phyloP scores from a whole-genome alignment of 306 rosid genomes.

The Bauhinia variegata region DNA sequence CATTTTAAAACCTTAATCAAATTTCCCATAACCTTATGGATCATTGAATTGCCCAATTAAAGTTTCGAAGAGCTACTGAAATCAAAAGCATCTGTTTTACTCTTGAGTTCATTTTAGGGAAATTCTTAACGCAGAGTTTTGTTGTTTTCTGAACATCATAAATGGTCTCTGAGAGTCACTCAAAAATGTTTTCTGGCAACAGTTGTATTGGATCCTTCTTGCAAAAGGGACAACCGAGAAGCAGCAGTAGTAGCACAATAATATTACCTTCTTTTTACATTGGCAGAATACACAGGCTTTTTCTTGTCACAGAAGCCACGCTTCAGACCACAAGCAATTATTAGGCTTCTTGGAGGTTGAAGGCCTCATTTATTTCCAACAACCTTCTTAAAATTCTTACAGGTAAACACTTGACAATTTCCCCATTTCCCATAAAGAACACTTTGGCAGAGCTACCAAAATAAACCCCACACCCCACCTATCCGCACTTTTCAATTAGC shows the following conservation, averaged over 20 bases:
- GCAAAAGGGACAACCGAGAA: conserved; percentile 40
- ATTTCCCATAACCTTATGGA: too few relatives aligned
- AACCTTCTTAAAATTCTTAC: conserved; percentile 33
- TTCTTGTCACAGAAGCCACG: conserved; percentile 48
- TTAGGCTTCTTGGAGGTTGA: conserved; percentile 37
- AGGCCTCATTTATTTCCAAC: conserved; percentile 49
- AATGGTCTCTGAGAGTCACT: neutral
- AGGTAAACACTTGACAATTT: neutral
- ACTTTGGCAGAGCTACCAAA: too few relatives aligned
- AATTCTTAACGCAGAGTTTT: conserved; percentile 18
- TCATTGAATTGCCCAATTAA: too few relatives aligned
- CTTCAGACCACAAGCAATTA: conserved; percentile 42
- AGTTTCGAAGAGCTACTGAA: neutral
- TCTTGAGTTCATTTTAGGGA: conserved; percentile 3
- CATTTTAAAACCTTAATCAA: too few relatives aligned
- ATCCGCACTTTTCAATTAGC: neutral
- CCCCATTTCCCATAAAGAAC: too few relatives aligned
- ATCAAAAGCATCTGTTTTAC: conserved; percentile 18
- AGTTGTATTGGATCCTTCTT: conserved; percentile 34
- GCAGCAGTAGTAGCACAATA: conserved; percentile 41
- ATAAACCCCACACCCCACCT: too few relatives aligned
- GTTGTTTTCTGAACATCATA: too few relatives aligned
- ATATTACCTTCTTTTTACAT: conserved; percentile 39
- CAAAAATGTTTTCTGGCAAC: conserved; percentile 44
- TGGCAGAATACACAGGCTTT: conserved; percentile 43